Base-by-base conservation (phyloP, 257 asterid species). In the Nicotiana undulata region DNA sequence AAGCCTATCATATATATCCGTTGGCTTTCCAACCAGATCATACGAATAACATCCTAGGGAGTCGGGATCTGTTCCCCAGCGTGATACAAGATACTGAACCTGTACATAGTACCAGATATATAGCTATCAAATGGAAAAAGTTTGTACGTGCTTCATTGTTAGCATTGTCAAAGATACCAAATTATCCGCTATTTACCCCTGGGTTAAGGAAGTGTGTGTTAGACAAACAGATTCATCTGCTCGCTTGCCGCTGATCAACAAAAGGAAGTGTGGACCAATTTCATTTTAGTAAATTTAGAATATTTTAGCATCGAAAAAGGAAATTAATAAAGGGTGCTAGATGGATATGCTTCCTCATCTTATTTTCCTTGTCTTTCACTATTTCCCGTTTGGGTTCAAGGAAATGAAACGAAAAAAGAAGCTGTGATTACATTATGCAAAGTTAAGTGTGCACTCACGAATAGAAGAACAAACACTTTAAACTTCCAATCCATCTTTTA, bases 21-120 rank as follows among this genome's bases (percentile, higher is more conserved):
- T 90, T 18, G 97, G 88, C 79, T 92, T 96, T 65, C 99, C 99
- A 16, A 96, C 98, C 9, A 93, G 89, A 65, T 96, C 99, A 16
- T 96, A 96, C 0, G 98, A 92, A 76, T 94, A 96, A 83, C 97
- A 91, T 75, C 99, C 99, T 1, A 92, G 91, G 49, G 95, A 85
- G 85, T 96, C 89, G 1, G 89, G 97, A 82, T 96, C 93, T 0
- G 93, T 85, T 82, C 99, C 99, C 99, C 99, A 96, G 61, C 86
- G 93, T 0, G 99, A 92, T 22, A 96, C 93, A 0, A 93, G 92
- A 85, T 92, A 89, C 82, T 92, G 94, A 79, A 86, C 93, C 99
- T 95, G 90, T 28, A 68, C 10, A 34, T 18, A 66, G 40, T 64
- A 65, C 3, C 75, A 66, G 53, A 34, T 32, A 66, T 34, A 34